These are phyloP conservation scores for Antarctomyces pellizariae DNA, from an alignment of 495 filamentous ascomycete genomes.

Conservation along the genomic window DNA sequence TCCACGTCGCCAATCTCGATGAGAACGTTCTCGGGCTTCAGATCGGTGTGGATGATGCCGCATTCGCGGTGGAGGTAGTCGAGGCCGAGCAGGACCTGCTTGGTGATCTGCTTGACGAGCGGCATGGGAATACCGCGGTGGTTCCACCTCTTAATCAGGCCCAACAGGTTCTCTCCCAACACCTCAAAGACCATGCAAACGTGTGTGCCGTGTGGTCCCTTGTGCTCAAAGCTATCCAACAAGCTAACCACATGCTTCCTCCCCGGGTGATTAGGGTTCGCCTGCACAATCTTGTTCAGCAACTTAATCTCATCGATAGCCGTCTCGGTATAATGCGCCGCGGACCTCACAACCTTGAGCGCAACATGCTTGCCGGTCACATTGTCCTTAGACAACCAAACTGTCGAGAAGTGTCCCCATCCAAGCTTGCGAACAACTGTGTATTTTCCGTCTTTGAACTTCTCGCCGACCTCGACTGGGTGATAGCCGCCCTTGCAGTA, in stretches of 20 bases:
- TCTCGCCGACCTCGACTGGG: conserved; percentile 77
- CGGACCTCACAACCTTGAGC: conserved; percentile 89
- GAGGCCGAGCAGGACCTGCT: conserved; percentile 84
- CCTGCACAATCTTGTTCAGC: conserved; percentile 85
- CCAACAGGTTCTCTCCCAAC: conserved; percentile 81
- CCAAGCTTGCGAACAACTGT: conserved; percentile 90
- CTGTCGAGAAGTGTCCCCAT: conserved; percentile 97
- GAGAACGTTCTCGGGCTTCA: conserved; percentile 94
- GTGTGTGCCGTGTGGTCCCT: conserved; percentile 85
- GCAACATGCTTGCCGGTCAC: conserved; percentile 83
- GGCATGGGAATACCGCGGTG: conserved; percentile 91
- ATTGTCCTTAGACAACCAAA: conserved; percentile 91
- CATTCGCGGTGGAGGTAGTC: conserved; percentile 96
- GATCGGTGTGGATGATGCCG: conserved; percentile 95
- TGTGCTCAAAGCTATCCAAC: conserved; percentile 91
- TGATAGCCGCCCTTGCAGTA: conserved; percentile 99
- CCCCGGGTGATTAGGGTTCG: conserved; percentile 81
- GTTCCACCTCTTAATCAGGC: conserved; percentile 95
- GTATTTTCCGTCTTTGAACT: conserved; percentile 95
- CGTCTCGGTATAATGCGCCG: conserved; percentile 95
- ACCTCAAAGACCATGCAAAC: conserved; percentile 99
- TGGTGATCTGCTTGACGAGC: conserved; percentile 94
- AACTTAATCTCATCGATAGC: conserved; percentile 98
- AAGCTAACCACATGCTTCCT: conserved; percentile 87
- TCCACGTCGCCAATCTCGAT: conserved; percentile 99